Conservation (phyloP, 192 early-diverging fungal genomes). For the Umbelopsis isabellina region DNA sequence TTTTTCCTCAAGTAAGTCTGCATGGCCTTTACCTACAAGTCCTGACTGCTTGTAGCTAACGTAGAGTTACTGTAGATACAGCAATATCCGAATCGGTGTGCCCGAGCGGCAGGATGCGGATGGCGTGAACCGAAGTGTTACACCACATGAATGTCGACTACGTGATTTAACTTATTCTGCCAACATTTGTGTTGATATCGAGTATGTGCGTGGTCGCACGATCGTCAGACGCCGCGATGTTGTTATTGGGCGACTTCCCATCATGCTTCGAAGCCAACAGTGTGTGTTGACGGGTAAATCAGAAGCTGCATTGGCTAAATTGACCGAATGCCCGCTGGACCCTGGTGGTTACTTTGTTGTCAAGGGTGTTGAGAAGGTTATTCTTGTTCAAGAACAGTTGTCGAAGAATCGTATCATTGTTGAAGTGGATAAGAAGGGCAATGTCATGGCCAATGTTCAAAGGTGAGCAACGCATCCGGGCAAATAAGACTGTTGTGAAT, state of each 20-base stretch:
- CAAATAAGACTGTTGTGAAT: too few relatives aligned
- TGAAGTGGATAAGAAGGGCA: constrained; percentile 80
- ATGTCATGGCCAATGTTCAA: constrained; percentile 83
- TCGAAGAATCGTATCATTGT: constrained; percentile 99
- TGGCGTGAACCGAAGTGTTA: constrained; percentile 71
- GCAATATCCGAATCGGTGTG: constrained; percentile 81
- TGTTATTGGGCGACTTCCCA: constrained; percentile 91
- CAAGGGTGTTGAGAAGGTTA: constrained; percentile 95
- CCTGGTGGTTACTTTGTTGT: constrained; percentile 98
- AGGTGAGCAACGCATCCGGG: constrained; percentile 42
- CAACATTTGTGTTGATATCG: constrained; percentile 89
- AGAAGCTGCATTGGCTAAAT: constrained; percentile 81
- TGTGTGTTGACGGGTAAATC: constrained; percentile 80
- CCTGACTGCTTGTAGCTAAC: neutral
- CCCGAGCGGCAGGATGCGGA: constrained; percentile 83
- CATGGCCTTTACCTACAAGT: neutral
- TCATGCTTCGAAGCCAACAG: constrained; percentile 90
- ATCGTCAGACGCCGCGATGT: constrained; percentile 82
- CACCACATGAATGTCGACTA: constrained; percentile 95
- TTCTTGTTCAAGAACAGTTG: constrained; percentile 97
- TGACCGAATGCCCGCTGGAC: constrained; percentile 95
- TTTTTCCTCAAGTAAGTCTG: constrained; percentile 84
- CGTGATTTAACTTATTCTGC: constrained; percentile 95
- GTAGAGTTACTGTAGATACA: constrained; percentile 59
- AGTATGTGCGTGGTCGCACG: constrained; percentile 85